Percentiles rank a stretch among this genome's conserved stretches.
phyloP scores from a whole-genome alignment of 2,329 filamentous ascomycete species.

The Fusarium dimerum region DNA sequence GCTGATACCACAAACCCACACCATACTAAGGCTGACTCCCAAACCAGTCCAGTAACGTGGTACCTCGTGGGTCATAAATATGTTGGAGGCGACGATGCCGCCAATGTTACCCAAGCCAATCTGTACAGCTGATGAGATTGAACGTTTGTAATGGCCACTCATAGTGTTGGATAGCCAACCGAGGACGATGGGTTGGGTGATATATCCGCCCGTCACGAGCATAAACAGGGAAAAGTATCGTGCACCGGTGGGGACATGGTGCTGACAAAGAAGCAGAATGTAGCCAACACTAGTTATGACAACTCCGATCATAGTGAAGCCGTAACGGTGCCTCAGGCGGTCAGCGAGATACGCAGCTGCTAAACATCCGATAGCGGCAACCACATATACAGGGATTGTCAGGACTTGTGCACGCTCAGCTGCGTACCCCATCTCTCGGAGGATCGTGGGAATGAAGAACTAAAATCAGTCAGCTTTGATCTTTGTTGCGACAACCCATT shows the following conservation, averaged over 20 bases:
- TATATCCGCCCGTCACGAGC: constrained; percentile 54
- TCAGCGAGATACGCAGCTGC: constrained; percentile 49
- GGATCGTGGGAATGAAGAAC: constrained; percentile 43
- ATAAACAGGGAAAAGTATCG: constrained; percentile 58
- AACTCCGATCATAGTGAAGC: constrained; percentile 54
- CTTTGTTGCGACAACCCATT: no score
- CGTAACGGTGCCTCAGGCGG: constrained; percentile 51
- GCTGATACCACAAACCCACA: constrained; percentile 45
- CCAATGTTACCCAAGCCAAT: constrained; percentile 49
- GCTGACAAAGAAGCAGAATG: constrained; percentile 49
- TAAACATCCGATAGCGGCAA: constrained; percentile 34
- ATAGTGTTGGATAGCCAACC: constrained; percentile 60
- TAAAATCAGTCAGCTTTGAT: no score
- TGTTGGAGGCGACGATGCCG: constrained; percentile 49
- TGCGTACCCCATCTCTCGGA: constrained; percentile 37
- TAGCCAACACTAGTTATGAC: constrained; percentile 55
- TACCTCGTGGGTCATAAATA: constrained; percentile 48
- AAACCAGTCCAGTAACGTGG: constrained; percentile 54
- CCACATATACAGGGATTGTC: constrained; percentile 39
- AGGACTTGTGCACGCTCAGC: constrained; percentile 37
- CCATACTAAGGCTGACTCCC: constrained; percentile 45
- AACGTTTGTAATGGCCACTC: constrained; percentile 58
- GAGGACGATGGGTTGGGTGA: constrained; percentile 54
- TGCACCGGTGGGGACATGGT: constrained; percentile 25
- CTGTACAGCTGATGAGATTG: constrained; percentile 53